Percentiles rank a stretch among this genome's conserved stretches.
Conservation (phyloP, 2,329 filamentous ascomycete genomes). For the Periconia digitata region DNA sequence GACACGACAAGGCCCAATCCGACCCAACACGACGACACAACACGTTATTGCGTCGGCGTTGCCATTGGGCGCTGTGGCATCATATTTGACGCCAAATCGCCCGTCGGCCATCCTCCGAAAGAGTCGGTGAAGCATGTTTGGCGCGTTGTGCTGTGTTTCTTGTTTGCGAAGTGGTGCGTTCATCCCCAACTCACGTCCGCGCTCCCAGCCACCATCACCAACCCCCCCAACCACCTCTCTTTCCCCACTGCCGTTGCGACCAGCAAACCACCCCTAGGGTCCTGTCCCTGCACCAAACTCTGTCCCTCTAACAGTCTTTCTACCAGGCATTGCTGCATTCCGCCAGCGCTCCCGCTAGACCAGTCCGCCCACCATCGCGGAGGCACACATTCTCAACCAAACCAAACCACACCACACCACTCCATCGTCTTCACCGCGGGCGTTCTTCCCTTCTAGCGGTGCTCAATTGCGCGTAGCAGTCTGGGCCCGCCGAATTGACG, state of each 20-base stretch:
- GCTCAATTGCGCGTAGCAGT: slow-evolving; percentile 12
- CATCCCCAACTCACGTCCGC: slow-evolving; percentile 1
- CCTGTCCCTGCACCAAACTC: slow-evolving; percentile 14
- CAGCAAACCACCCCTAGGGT: slow-evolving; percentile 10
- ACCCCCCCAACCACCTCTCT: slow-evolving; percentile 17
- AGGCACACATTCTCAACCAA: background rate
- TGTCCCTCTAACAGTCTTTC: slow-evolving; percentile 13
- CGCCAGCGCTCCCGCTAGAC: slow-evolving; percentile 17
- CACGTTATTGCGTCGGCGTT: background rate
- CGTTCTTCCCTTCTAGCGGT: slow-evolving; percentile 5
- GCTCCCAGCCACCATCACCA: slow-evolving; percentile 16
- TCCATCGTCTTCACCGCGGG: slow-evolving; percentile 1
- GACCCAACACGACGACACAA: slow-evolving; percentile 8
- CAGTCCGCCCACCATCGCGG: slow-evolving; percentile 9
- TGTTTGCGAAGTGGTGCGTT: slow-evolving; percentile 15
- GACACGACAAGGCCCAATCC: too few species aligned
- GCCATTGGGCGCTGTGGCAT: background rate
- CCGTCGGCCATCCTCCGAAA: slow-evolving; percentile 6
- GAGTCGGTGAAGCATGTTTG: slow-evolving; percentile 20
- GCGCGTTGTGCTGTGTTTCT: slow-evolving; percentile 14
- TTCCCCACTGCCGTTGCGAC: background rate
- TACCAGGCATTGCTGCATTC: slow-evolving; percentile 21
- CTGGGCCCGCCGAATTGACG: slow-evolving; percentile 11
- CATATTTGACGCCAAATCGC: background rate
- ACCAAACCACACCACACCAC: background rate